Evolutionary conservation across 2,329 filamentous ascomycete species (phyloP), one percentile per base, ranked within the genome.

Genomic region (Botryotinia calthae): DNA sequence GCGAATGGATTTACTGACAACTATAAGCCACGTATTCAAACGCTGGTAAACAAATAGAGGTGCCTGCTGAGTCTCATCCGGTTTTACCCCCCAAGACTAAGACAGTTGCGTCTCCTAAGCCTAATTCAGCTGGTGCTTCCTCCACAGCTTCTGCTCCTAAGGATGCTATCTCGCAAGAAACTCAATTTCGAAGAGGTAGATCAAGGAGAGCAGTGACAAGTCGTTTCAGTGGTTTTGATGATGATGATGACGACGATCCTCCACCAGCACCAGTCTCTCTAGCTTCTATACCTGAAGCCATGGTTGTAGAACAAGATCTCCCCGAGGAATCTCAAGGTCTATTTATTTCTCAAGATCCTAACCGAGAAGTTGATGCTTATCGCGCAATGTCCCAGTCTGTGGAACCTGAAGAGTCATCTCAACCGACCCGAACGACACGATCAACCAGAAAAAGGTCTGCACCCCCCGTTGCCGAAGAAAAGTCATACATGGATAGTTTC

Each of bases 191-290:
- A 72, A 73, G 77, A 69, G 80, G 80, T 56, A 81, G 83, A 72
- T 76, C 81, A 66, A 82, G 86, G 73, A 81, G 83, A 73, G 80
- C 83, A 20, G 81, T 85, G 14, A 85, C 82, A 63, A 85, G 85
- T 79, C 86, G 90, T 1, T 96, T 97, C 82, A 93, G 90, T 62
- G 90, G 91, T 0, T 97, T 97, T 74, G 91, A 90, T 75, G 87
- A 89, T 75, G 89, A 87, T 74, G 89, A 87, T 74, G 85, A 84
- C 70, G 77, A 78, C 28, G 66, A 51, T 18, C 56, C 44, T 22
- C n/a, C 66, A 20, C 12, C 42, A 20, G 58, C 68, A 42, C 40
- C 70, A 8, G n/a, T 70, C 28, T 71, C 67, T 31, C 73, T 62
- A 5, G 77, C 77, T 44, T 71, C 72, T 31, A 74, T 75, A 59